Evolutionary conservation across 2,329 filamentous ascomycete species (phyloP).

Genomic region (Diaporthe nobilis): DNA sequence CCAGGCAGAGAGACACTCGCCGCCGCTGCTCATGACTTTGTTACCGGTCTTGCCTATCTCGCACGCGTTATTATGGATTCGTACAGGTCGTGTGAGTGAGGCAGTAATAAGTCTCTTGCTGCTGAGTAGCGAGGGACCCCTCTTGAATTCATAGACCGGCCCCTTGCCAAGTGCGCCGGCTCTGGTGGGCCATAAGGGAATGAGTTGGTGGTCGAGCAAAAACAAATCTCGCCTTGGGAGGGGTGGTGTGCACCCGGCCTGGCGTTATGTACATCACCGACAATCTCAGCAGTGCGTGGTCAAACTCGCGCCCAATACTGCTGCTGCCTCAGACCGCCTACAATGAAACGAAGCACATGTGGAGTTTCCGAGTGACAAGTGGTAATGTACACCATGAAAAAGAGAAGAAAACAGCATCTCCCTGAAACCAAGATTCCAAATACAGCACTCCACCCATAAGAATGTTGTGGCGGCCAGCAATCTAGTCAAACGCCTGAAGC

Average conservation of each 20-base stretch:
- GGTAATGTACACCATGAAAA: neutral
- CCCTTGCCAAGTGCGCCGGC: neutral
- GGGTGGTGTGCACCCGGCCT: neutral
- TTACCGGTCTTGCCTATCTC: neutral
- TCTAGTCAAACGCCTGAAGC: neutral
- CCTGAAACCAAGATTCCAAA: neutral
- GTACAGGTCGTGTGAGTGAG: neutral
- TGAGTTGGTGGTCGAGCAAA: neutral
- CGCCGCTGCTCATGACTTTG: neutral
- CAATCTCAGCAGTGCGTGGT: neutral
- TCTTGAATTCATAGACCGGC: neutral
- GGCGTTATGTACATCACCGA: neutral
- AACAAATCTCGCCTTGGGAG: neutral
- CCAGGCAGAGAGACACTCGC: constrained; percentile 18
- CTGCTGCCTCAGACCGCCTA: neutral
- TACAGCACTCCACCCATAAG: neutral
- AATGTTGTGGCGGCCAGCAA: neutral
- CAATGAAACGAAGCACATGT: neutral
- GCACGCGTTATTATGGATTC: neutral
- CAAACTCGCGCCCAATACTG: neutral
- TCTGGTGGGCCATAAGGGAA: neutral
- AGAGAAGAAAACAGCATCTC: neutral
- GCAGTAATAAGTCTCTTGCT: neutral
- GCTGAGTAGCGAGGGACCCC: neutral
- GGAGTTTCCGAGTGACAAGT: neutral